phyloP scores from a whole-genome alignment of 2,329 filamentous ascomycete species.

The Cercospora sesami region DNA sequence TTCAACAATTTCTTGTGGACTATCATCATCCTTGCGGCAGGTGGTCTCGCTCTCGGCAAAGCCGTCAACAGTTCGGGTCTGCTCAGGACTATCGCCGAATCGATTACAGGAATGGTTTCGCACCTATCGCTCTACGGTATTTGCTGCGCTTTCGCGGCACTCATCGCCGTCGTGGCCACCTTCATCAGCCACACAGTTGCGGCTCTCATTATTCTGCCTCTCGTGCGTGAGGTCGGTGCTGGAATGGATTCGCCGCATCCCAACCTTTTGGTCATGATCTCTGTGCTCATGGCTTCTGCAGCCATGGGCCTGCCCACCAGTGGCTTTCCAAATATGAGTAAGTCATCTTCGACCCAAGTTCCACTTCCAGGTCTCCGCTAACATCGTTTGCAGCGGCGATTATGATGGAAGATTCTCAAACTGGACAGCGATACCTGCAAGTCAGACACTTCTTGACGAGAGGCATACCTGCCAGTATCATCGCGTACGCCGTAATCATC shows the following conservation, averaged over 20 bases:
- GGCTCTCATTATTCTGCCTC: constrained; percentile 86
- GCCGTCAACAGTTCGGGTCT: constrained; percentile 91
- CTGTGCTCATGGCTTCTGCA: constrained; percentile 94
- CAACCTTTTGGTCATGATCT: constrained; percentile 91
- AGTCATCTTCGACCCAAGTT: constrained; percentile 47
- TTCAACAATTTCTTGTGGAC: constrained; percentile 99
- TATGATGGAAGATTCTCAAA: constrained; percentile 95
- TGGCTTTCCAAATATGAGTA: constrained; percentile 99
- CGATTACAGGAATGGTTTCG: constrained; percentile 72
- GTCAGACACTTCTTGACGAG: constrained; percentile 93
- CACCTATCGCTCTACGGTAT: constrained; percentile 82
- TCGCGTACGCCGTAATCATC: constrained; percentile 78
- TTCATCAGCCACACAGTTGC: constrained; percentile 98
- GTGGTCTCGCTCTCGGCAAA: constrained; percentile 87
- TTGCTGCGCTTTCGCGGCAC: constrained; percentile 75
- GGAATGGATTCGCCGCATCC: constrained; percentile 87
- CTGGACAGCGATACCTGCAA: constrained; percentile 84
- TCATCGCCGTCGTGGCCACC: constrained; percentile 91
- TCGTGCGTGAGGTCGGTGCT: constrained; percentile 82
- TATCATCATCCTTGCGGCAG: constrained; percentile 96
- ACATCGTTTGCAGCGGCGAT: constrained; percentile 70
- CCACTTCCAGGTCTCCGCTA: not conserved
- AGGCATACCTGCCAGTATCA: constrained; percentile 82
- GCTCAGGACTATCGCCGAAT: constrained; percentile 78
- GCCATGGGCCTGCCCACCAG: constrained; percentile 95